These are phyloP conservation scores for Fonsecaea pugnacius DNA, from an alignment of 2,329 filamentous ascomycete species.

Conservation along the genomic window DNA sequence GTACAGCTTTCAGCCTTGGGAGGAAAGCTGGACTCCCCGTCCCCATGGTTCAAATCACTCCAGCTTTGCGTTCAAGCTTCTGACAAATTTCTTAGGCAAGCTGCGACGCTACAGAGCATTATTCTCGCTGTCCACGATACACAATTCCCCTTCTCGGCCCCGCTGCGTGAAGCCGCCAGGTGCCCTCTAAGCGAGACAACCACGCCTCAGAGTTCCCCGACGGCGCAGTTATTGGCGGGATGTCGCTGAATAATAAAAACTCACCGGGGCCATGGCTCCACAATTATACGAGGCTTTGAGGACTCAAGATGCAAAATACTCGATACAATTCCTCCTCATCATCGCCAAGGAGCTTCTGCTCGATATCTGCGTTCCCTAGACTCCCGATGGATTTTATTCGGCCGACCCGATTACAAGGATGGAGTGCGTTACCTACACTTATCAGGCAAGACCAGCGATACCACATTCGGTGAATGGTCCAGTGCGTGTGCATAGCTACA, in stretches of 20 bases:
- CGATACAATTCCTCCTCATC: background rate
- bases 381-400: background rate
- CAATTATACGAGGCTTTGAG: background rate
- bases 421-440: background rate
- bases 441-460: background rate
- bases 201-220: background rate
- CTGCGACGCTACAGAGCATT: background rate
- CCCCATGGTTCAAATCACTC: background rate
- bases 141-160: background rate
- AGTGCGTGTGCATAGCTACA: background rate
- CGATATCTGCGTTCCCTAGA: background rate
- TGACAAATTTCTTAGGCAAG: slow-evolving; percentile 4
- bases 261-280: background rate
- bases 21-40: background rate
- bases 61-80: slow-evolving; percentile 1
- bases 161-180: background rate
- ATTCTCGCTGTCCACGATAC: background rate
- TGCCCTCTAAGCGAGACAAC: background rate
- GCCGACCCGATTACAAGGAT: background rate
- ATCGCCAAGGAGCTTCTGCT: background rate
- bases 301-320: background rate
- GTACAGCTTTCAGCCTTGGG: background rate
- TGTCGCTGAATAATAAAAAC: background rate
- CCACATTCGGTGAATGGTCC: background rate
- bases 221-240: background rate